Conservation (phyloP, 176 grass and related monocot species). For the Panicum miliaceum region DNA sequence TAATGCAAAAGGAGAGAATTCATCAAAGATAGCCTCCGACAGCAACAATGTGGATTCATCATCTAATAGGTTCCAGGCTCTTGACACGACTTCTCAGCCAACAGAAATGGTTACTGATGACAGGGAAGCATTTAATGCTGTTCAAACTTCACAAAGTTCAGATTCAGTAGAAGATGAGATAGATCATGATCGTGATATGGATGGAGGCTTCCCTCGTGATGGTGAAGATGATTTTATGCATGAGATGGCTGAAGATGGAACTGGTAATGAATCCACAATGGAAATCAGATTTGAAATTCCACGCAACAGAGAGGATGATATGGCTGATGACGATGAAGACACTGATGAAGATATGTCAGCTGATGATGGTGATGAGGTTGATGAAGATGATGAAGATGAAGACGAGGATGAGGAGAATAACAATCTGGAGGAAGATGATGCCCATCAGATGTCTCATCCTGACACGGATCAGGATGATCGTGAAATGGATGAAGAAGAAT, state of each 20-base stretch:
- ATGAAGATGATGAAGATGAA: constrained; percentile 79
- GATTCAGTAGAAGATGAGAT: constrained; percentile 88
- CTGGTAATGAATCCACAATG: constrained; percentile 77
- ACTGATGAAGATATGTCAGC: constrained; percentile 82
- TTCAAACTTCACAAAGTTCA: constrained; percentile 65
- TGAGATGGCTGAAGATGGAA: constrained; percentile 85
- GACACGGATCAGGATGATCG: constrained; percentile 96
- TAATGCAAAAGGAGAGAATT: constrained; percentile 68
- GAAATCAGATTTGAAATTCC: constrained; percentile 96
- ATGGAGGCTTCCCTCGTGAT: constrained; percentile 63
- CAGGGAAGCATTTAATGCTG: constrained; percentile 65
- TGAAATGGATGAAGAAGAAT: constrained; percentile 98
- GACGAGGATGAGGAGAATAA: constrained; percentile 83
- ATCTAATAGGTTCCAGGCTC: constrained; percentile 67
- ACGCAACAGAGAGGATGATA: constrained; percentile 78
- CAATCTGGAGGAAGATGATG: constrained; percentile 87
- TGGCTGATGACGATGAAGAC: constrained; percentile 78
- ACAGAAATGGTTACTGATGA: constrained; percentile 68
- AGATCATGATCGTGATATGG: constrained; percentile 81
- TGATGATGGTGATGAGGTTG: constrained; percentile 80
- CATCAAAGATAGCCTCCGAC: constrained; percentile 55
- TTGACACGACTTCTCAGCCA: constrained; percentile 73
- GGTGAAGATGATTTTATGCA: constrained; percentile 96
- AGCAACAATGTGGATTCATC: constrained; percentile 61
- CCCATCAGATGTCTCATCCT: constrained; percentile 83